Evolutionary conservation across 495 filamentous ascomycete species (phyloP).

Genomic region (Penicillium parvum): DNA sequence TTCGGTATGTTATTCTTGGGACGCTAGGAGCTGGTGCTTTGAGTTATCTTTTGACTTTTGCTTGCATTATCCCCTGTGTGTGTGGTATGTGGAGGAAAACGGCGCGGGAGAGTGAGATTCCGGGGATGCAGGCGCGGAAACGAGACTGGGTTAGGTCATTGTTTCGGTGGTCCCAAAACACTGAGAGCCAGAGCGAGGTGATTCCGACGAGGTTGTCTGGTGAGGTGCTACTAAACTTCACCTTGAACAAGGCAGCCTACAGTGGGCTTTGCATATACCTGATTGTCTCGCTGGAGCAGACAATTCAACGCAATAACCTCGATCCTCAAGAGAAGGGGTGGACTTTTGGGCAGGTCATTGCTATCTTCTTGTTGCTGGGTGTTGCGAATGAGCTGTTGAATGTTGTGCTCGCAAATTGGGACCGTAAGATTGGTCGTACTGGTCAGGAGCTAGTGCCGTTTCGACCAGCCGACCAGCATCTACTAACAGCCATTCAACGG

Average conservation of each 20-base stretch:
- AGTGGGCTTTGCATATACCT: constrained; percentile 13
- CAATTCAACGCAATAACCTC: constrained; percentile 11
- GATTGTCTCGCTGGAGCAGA: constrained; percentile 22
- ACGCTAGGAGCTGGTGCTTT: constrained; percentile 6
- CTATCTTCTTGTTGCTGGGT: constrained; percentile 16
- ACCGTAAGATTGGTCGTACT: constrained; percentile 7
- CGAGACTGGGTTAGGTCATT: constrained; percentile 6
- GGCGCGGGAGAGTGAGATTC: neutral
- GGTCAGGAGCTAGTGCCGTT: too few species aligned
- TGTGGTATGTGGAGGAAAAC: constrained; percentile 5
- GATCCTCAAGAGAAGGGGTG: constrained; percentile 13
- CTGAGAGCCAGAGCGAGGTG: neutral
- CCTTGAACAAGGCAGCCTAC: constrained; percentile 12
- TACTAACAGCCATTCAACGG: too few species aligned
- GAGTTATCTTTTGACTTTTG: constrained; percentile 5
- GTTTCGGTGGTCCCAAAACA: neutral
- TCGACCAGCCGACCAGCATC: too few species aligned
- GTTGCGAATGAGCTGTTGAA: constrained; percentile 18
- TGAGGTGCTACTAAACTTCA: constrained; percentile 7
- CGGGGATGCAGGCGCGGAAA: neutral
- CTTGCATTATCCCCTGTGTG: constrained; percentile 12
- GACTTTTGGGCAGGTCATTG: constrained; percentile 19
- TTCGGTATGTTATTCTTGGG: constrained; percentile 16
- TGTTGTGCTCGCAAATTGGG: constrained; percentile 16
- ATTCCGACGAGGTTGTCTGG: constrained; percentile 3